These are phyloP conservation scores for Amauroascus verrucosus DNA, from an alignment of 2,329 filamentous ascomycete species.

Conservation along the genomic window DNA sequence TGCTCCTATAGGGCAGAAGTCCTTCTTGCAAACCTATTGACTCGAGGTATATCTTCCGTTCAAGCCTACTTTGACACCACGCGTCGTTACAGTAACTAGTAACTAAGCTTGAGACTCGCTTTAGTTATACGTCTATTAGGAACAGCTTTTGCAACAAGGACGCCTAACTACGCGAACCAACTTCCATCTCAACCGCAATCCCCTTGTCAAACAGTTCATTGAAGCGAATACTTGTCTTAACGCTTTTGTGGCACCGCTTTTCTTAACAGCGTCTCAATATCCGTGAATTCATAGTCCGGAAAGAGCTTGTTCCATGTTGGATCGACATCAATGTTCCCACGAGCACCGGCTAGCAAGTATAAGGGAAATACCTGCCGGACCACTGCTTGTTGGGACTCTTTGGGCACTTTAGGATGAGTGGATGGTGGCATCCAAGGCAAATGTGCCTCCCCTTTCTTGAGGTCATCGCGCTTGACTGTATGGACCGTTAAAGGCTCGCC, in stretches of 20 bases:
- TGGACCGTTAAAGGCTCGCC: slow-evolving; percentile 32
- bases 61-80: no score
- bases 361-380: slow-evolving; percentile 17
- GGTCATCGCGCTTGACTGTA: slow-evolving; percentile 39
- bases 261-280: slow-evolving; percentile 23
- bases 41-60: no score
- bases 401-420: slow-evolving; percentile 20
- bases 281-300: slow-evolving; percentile 26
- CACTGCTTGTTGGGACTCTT: slow-evolving; percentile 20
- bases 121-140: no score
- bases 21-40: no score
- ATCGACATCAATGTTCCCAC: slow-evolving; percentile 21
- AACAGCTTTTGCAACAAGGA: no score
- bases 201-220: neutral
- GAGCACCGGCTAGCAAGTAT: slow-evolving; percentile 18
- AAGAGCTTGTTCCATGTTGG: slow-evolving; percentile 29
- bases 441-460: slow-evolving; percentile 35
- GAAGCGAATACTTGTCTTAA: no score
- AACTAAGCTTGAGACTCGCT: no score
- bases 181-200: neutral
- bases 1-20: no score
- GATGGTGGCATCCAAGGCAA: slow-evolving; percentile 19
- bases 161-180: no score
- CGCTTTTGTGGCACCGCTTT: neutral
- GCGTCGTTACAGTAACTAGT: no score